Conservation (phyloP, 768 basidiomycete species). For the Mycena indigotica region DNA sequence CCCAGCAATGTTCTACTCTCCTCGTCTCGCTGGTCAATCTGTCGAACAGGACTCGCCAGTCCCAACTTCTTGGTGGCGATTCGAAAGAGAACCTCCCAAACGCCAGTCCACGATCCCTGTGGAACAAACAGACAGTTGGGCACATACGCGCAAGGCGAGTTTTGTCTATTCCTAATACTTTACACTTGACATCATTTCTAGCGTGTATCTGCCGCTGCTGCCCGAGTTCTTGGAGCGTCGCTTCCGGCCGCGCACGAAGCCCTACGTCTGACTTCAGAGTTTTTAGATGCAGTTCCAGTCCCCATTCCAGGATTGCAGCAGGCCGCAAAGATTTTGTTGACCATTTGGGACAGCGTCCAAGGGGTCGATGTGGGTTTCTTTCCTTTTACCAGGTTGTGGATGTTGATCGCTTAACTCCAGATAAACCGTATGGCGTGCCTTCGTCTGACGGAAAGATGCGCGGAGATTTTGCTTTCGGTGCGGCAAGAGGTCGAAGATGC, state of each 20-base stretch:
- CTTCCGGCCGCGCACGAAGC: slow-evolving; percentile 40
- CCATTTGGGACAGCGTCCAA: slow-evolving; percentile 58
- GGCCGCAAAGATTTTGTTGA: slow-evolving; percentile 48
- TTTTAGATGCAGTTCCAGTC: slow-evolving; percentile 45
- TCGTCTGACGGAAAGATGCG: slow-evolving; percentile 63
- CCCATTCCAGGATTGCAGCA: slow-evolving; percentile 50
- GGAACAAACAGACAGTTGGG: slow-evolving; percentile 28
- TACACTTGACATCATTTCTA: slow-evolving; percentile 12
- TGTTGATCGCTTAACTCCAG: slow-evolving; percentile 31
- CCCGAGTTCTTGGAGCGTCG: slow-evolving; percentile 38
- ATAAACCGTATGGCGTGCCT: slow-evolving; percentile 59
- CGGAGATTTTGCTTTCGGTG: slow-evolving; percentile 56
- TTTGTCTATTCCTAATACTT: slow-evolving; percentile 2
- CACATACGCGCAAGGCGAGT: slow-evolving; percentile 20
- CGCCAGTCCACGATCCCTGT: slow-evolving; percentile 24
- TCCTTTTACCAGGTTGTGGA: background rate
- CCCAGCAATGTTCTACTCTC: slow-evolving; percentile 7
- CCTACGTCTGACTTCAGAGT: slow-evolving; percentile 36
- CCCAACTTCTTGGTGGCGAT: slow-evolving; percentile 24
- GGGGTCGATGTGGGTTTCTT: slow-evolving; percentile 53
- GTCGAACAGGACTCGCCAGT: slow-evolving; percentile 2
- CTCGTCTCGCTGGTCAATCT: background rate
- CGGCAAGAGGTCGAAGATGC: slow-evolving; percentile 54
- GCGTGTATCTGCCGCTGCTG: slow-evolving; percentile 36
- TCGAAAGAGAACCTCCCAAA: slow-evolving; percentile 19